Conservation (phyloP, 2,329 filamentous ascomycete species). For the Neodidymelliopsis sp. region DNA sequence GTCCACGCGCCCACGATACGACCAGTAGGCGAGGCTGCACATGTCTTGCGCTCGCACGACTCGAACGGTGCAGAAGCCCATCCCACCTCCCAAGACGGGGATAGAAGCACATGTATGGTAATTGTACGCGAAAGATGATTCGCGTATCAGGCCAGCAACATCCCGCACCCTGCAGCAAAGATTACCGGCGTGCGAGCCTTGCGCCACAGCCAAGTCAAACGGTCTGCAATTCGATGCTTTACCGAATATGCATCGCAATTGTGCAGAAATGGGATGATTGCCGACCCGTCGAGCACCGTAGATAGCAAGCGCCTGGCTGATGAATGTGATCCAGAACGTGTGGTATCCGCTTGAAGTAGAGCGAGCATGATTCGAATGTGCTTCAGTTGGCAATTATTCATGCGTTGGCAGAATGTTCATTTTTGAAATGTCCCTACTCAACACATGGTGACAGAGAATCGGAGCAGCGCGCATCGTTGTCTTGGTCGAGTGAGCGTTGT, state of each 20-base stretch:
- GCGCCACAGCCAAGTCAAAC: slow-evolving; percentile 1
- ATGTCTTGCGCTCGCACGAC: slow-evolving; percentile 11
- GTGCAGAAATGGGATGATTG: slow-evolving; percentile 12
- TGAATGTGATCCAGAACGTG: slow-evolving; percentile 4
- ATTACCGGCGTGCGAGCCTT: slow-evolving; percentile 6
- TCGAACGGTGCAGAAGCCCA: slow-evolving; percentile 5
- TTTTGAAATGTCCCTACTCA: too few relatives aligned
- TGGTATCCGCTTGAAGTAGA: not conserved
- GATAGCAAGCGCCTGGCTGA: slow-evolving; percentile 2
- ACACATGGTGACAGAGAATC: too few relatives aligned
- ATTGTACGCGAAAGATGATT: slow-evolving; percentile 12
- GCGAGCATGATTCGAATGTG: not conserved
- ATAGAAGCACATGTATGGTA: slow-evolving; percentile 13
- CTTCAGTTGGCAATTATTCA: too few relatives aligned
- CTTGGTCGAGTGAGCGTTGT: too few relatives aligned
- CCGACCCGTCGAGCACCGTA: slow-evolving; percentile 15
- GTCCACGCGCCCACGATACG: not conserved
- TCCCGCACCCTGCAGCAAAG: slow-evolving; percentile 4
- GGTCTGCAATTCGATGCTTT: slow-evolving; percentile 2
- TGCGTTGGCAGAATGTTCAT: too few relatives aligned
- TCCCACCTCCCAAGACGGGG: slow-evolving; percentile 18
- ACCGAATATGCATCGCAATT: slow-evolving; percentile 6
- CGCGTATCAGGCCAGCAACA: slow-evolving; percentile 8
- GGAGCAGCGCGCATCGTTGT: too few relatives aligned
- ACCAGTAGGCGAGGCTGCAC: slow-evolving; percentile 6